Percentiles rank a stretch among this genome's conserved stretches.
Conservation (phyloP, 2,329 filamentous ascomycete species). For the Colletotrichum siamense region DNA sequence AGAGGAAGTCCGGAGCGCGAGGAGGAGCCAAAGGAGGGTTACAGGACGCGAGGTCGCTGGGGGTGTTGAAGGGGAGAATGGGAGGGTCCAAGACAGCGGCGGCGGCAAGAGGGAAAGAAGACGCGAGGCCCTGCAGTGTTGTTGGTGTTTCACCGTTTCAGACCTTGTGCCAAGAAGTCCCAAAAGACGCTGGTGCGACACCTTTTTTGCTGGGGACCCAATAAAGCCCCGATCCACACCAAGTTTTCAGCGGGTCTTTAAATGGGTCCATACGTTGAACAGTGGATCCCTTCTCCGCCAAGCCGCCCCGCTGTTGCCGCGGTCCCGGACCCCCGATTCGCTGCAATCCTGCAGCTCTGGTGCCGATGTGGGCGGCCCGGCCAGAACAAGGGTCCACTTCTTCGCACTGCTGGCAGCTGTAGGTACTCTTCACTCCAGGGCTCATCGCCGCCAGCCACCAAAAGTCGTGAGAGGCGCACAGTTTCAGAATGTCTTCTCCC, state of each 20-base stretch:
- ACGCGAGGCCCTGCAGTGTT: not conserved
- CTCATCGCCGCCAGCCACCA: not conserved
- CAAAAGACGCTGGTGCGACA: conserved; percentile 13
- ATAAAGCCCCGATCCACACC: not conserved
- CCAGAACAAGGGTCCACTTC: not conserved
- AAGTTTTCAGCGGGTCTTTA: not conserved
- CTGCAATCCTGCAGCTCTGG: not conserved
- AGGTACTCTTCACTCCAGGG: not conserved
- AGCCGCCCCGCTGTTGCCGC: not conserved
- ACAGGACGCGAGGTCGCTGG: not conserved
- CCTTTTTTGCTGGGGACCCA: not conserved
- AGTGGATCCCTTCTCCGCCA: not conserved
- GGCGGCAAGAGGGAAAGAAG: not conserved
- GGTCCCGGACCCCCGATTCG: not conserved
- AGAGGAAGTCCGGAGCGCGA: not conserved
- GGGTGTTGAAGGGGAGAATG: not conserved
- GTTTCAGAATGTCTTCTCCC: conserved; percentile 8
- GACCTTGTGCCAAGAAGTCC: conserved; percentile 9
- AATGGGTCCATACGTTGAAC: not conserved
- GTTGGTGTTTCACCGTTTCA: conserved; percentile 18
- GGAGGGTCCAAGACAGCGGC: not conserved
- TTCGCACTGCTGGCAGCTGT: not conserved
- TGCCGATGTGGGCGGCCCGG: conserved; percentile 9
- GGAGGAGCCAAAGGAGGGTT: not conserved
- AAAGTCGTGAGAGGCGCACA: not conserved